Percentiles rank a stretch among this genome's conserved stretches.
Conservation (phyloP, 2,329 filamentous ascomycete genomes). For the Xylaria sp. region DNA sequence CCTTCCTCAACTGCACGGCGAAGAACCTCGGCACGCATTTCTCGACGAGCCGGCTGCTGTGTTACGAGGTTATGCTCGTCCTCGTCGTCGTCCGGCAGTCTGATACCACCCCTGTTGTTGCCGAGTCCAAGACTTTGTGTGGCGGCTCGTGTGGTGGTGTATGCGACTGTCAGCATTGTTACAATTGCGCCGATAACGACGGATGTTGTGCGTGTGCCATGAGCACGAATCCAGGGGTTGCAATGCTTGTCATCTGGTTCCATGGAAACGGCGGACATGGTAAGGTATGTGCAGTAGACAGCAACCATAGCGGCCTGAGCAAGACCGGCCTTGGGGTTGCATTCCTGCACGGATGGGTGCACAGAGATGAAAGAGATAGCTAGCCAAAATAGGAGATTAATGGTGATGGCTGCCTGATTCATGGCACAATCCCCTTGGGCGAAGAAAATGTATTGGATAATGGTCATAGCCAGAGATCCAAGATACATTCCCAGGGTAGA, state of each 20-base stretch:
- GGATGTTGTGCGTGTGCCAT: slow-evolving; percentile 88
- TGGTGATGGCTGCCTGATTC: slow-evolving; percentile 96
- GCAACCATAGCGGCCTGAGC: slow-evolving; percentile 98
- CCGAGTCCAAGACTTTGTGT: slow-evolving; percentile 87
- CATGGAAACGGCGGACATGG: slow-evolving; percentile 98
- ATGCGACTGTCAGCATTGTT: slow-evolving; percentile 96
- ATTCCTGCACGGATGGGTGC: slow-evolving; percentile 88
- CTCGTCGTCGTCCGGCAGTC: slow-evolving; percentile 76
- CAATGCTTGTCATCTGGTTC: slow-evolving; percentile 93
- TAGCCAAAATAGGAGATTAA: slow-evolving; percentile 89
- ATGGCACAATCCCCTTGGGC: slow-evolving; percentile 83
- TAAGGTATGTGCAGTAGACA: slow-evolving; percentile 98
- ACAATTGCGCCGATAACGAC: slow-evolving; percentile 93
- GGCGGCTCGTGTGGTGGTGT: slow-evolving; percentile 95
- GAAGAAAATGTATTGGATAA: slow-evolving; percentile 98
- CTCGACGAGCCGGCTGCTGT: slow-evolving; percentile 83
- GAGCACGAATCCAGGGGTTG: slow-evolving; percentile 89
- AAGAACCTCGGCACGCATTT: slow-evolving; percentile 93
- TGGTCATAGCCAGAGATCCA: slow-evolving; percentile 89
- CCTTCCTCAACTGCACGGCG: slow-evolving; percentile 93
- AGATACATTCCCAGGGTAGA: slow-evolving; percentile 95
- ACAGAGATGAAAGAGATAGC: slow-evolving; percentile 85
- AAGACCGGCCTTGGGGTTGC: slow-evolving; percentile 91
- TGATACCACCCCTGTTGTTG: slow-evolving; percentile 67
- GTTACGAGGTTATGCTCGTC: slow-evolving; percentile 91